Evolutionary conservation across 202 grass and related monocot genomes (phyloP).

Genomic region (Zoysia matrella): DNA sequence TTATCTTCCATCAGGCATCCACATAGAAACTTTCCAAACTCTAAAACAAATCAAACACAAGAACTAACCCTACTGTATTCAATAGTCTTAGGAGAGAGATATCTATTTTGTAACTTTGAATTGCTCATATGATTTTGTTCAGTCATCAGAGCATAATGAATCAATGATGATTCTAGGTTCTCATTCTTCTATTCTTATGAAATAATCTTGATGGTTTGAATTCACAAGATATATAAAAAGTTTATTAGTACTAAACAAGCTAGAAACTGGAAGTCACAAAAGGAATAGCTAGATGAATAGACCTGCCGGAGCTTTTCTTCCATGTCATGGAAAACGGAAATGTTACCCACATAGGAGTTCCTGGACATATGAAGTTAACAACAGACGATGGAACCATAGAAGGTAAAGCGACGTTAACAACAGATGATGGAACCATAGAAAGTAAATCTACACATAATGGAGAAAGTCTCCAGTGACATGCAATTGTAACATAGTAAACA

Average conservation of each 20-base stretch:
- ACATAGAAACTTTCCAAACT: not conserved
- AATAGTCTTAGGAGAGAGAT: conserved; percentile 16
- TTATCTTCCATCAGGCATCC: conserved; percentile 29
- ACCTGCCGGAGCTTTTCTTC: conserved; percentile 90
- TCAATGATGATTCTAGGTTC: too few species aligned
- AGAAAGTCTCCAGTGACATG: not conserved
- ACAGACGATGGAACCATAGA: too few species aligned
- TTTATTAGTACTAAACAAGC: conserved; percentile 9
- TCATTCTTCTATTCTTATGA: too few species aligned
- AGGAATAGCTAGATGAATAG: conserved; percentile 37
- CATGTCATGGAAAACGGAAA: conserved; percentile 76
- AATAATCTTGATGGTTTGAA: too few species aligned
- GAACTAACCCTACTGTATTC: not conserved
- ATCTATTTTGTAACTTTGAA: not conserved
- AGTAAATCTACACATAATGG: conserved; percentile 27
- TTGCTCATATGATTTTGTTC: too few species aligned
- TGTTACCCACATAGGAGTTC: conserved; percentile 90
- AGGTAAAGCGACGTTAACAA: too few species aligned
- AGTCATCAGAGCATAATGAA: too few species aligned
- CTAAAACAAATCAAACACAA: not conserved
- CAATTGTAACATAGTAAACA: conserved; percentile 24
- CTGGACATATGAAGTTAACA: conserved; percentile 59
- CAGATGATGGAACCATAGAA: conserved; percentile 22
- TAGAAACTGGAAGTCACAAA: conserved; percentile 8
- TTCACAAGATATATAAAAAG: not conserved